Percentiles rank a stretch among this genome's conserved stretches.
phyloP scores from a whole-genome alignment of 23 red algal genomes.

The Rhodosorus marinus region DNA sequence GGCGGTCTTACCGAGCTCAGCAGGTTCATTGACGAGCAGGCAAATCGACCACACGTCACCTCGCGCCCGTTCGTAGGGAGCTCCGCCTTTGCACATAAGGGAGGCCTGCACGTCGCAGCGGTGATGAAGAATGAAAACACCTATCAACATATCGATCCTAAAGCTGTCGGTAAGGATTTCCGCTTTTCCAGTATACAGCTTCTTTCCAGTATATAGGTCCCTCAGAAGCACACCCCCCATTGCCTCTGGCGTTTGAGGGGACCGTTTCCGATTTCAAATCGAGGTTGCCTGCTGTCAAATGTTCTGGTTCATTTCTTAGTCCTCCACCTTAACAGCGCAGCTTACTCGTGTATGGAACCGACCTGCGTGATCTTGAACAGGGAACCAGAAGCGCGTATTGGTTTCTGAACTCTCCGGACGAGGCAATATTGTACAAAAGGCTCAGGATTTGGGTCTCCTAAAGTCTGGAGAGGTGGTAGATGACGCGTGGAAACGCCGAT shows the following conservation, averaged over 20 bases:
- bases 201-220: too few species aligned
- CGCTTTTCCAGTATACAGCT: too few species aligned
- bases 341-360: too few species aligned
- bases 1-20: constrained; percentile 46
- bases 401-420: constrained; percentile 78
- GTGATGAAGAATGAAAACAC: constrained; percentile 67
- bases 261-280: too few species aligned
- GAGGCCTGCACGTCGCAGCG: constrained; percentile 91
- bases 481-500: constrained; percentile 17
- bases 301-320: too few species aligned
- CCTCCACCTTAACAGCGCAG: too few species aligned
- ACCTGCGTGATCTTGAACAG: too few species aligned
- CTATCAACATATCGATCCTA: constrained; percentile 91
- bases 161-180: constrained; percentile 64
- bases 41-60: constrained; percentile 42
- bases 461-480: constrained; percentile 3
- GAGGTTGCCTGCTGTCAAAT: too few species aligned
- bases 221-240: too few species aligned
- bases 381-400: constrained; percentile 74
- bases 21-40: constrained; percentile 70
- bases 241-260: too few species aligned
- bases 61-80: constrained; percentile 64
- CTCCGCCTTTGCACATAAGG: constrained; percentile 97
- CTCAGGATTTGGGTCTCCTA: constrained; percentile 48
- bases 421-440: constrained; percentile 74